phyloP scores from a whole-genome alignment of 768 basidiomycete species.

The Boletus vermiculosoides region DNA sequence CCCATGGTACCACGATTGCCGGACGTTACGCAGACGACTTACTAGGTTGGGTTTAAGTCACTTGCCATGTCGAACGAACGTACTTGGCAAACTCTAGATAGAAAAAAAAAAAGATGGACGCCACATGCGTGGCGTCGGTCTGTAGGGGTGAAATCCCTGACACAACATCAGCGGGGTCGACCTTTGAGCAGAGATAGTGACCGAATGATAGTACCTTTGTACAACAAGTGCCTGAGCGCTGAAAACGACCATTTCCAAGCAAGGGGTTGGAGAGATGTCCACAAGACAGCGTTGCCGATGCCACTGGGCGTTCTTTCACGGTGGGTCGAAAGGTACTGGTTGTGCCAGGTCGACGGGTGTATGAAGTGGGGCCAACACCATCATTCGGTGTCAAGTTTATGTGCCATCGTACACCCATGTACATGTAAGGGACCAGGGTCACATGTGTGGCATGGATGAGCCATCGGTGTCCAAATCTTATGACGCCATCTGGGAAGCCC shows the following conservation, averaged over 20 bases:
- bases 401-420: too few relatives aligned
- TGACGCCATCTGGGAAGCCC: neutral
- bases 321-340: too few relatives aligned
- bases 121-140: neutral
- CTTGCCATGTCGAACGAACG: neutral
- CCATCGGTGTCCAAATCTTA: neutral
- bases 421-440: too few relatives aligned
- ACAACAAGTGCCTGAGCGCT: too few relatives aligned
- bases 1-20: neutral
- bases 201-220: neutral
- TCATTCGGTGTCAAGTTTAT: neutral
- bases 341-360: neutral
- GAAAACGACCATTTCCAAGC: neutral
- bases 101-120: neutral
- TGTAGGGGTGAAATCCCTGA: neutral
- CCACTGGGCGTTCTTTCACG: too few relatives aligned
- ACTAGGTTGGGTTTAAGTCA: neutral
- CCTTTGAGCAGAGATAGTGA: neutral
- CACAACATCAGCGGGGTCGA: neutral
- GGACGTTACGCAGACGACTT: neutral
- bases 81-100: neutral
- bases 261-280: too few relatives aligned
- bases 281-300: neutral
- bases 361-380: too few relatives aligned
- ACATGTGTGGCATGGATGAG: too few relatives aligned